Base-by-base conservation (phyloP, 1,139 yeast genomes). In the Hansenula sp. region DNA sequence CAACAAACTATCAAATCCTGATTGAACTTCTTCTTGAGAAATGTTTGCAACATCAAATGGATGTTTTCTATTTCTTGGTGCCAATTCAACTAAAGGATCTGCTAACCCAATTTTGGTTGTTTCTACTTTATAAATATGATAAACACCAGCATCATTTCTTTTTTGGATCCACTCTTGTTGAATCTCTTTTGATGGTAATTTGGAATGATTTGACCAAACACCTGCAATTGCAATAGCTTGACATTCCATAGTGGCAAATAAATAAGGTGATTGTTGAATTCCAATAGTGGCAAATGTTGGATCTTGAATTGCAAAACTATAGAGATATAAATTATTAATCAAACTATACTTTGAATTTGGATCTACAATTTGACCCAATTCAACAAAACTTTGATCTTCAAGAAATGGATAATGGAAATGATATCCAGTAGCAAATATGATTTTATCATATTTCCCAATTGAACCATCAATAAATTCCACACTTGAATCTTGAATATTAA, bases 351-450 rank as follows among this genome's bases (percentile, higher is more conserved):
- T 27, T 4, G 29, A 29, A 14, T 22, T 29, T 18, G 25, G 18
- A 21, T 29, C 35, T 4, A n/a, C 30, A 8, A 27, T 19, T 18
- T 18, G 13, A 12, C 29, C 29, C 6, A 29, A 16, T 9, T 42
- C 69, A 14, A 57, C 16, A 6, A 42, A 43, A 27, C 57, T 44
- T n/a, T n/a, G n/a, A n/a, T 63, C 44, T 37, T 57, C 53, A 43
- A 68, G 55, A 39, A 61, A 68, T 6, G 73, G 72, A 43, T 55
- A 65, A 29, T 68, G 63, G 42, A 60, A 63, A 38, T 57, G 62
- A 49, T 66, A 68, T 0, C 73, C 73, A 1, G 73, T 68, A 8
- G 65, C 68, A 47, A 65, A 67, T 5, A 67, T 53, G 6, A 68
- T 50, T 39, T 50, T 49, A 44, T 67, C 69, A 36, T 68, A 20